Evolutionary conservation across 2,329 filamentous ascomycete species (phyloP), one percentile per base, ranked within the genome.

Genomic region (Arthrobotrys iridis): DNA sequence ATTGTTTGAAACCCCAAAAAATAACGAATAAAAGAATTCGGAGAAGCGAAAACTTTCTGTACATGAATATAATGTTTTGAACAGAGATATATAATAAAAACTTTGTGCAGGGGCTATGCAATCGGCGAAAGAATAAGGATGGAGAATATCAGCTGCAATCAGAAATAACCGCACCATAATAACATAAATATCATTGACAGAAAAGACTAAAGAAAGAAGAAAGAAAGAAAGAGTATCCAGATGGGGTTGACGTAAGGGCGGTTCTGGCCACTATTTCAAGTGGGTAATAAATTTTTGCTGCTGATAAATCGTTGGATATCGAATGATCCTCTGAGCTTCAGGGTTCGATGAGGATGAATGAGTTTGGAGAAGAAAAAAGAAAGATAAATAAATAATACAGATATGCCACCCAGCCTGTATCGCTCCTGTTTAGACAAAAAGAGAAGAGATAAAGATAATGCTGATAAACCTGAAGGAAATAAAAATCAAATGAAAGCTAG

Each of bases 101-200:
- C 22, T 28, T 62, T 40, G 45, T 50, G 50, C 46, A 28, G 40
- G 48, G 46, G 60, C 50, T 48, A 50, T 65, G 60, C 50, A 65
- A 15, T 65, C 37, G 52, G 40, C 43, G 26, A 57, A 7, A 52
- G 6, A 48, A 50, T 45, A 45, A 59, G 37, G 35, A 57, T 50
- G 26, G 50, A 57, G 46, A 65, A 72, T 37, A 48, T 70, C n/a
- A 67, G 48, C 64, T 70, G 45, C 43, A 63, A 68, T 59, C 37
- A 48, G 41, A 75, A 58, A 50, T 58, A 48, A 68, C 71, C 71
- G 71, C 71, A 75, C 71, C 71, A 75, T 75, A 75, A 59, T 58
- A 74, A 68, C 63, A 75, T 59, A 68, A 75, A 64, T 59, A 64
- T 75, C 40, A 68, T 64, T 40, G n/a, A 70, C 24, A 55, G 35